These are phyloP conservation scores for Triangularia verruculosa DNA, from an alignment of 2,329 filamentous ascomycete species.

Conservation along the genomic window DNA sequence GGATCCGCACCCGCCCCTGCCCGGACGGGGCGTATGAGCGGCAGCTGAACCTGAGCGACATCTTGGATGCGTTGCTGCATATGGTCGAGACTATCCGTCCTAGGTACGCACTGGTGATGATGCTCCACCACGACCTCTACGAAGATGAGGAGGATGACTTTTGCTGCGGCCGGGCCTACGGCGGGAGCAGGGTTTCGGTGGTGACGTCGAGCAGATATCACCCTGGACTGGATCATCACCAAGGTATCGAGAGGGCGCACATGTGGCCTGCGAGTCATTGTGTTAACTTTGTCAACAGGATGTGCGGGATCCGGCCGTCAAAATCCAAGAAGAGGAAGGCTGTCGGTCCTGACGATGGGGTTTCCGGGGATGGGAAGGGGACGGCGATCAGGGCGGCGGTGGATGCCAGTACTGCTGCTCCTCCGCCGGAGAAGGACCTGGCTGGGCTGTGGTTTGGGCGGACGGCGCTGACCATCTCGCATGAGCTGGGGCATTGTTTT, in stretches of 20 bases:
- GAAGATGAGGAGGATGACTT: slow-evolving; percentile 66
- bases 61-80: slow-evolving; percentile 54
- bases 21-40: slow-evolving; percentile 45
- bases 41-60: slow-evolving; percentile 59
- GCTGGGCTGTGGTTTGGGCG: slow-evolving; percentile 55
- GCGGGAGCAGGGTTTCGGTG: slow-evolving; percentile 58
- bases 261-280: slow-evolving; percentile 66
- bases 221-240: slow-evolving; percentile 45
- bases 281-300: slow-evolving; percentile 43
- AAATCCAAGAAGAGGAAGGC: slow-evolving; percentile 1
- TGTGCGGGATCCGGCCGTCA: slow-evolving; percentile 30
- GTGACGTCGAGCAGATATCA: slow-evolving; percentile 62
- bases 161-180: slow-evolving; percentile 64
- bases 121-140: slow-evolving; percentile 62
- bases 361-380: slow-evolving; percentile 25
- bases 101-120: slow-evolving; percentile 51
- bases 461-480: slow-evolving; percentile 55
- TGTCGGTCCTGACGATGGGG: neutral
- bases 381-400: slow-evolving; percentile 29
- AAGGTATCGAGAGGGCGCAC: slow-evolving; percentile 45
- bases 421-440: slow-evolving; percentile 25
- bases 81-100: slow-evolving; percentile 14
- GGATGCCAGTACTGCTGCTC: neutral
- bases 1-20: slow-evolving; percentile 50
- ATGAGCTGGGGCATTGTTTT: slow-evolving; percentile 67